phyloP scores from a whole-genome alignment of 2,329 filamentous ascomycete species.

The Mollisiaceae sp. region DNA sequence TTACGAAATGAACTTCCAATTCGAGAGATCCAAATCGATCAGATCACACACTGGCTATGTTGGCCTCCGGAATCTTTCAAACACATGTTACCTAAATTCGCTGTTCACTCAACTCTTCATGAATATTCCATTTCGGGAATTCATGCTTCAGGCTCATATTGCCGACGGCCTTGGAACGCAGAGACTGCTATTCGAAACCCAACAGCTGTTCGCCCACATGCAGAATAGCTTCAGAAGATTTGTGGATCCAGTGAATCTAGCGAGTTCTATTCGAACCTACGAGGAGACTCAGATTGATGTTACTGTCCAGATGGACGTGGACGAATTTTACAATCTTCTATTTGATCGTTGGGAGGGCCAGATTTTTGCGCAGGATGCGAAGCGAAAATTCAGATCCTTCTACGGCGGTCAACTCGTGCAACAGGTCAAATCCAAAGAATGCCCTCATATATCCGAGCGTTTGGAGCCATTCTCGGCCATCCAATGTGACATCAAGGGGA shows the following conservation, averaged over 20 bases:
- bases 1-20: conserved; percentile 64
- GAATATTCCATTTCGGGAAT: conserved; percentile 85
- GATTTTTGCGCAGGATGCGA: conserved; percentile 69
- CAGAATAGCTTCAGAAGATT: conserved; percentile 79
- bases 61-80: conserved; percentile 90
- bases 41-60: conserved; percentile 80
- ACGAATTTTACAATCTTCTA: conserved; percentile 94
- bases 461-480: conserved; percentile 93
- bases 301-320: conserved; percentile 93
- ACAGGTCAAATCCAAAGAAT: conserved; percentile 95
- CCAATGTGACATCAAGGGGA: conserved; percentile 95
- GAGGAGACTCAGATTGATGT: conserved; percentile 85
- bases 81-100: conserved; percentile 97
- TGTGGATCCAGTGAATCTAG: conserved; percentile 74
- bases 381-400: conserved; percentile 76
- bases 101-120: conserved; percentile 94
- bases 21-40: conserved; percentile 71
- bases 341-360: conserved; percentile 92
- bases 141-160: conserved; percentile 72
- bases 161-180: conserved; percentile 62
- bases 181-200: conserved; percentile 75
- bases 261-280: conserved; percentile 79
- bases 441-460: conserved; percentile 88
- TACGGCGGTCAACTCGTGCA: conserved; percentile 93
- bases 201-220: conserved; percentile 82